Evolutionary conservation across 164 flowering plant genomes (phyloP), one percentile per base, ranked within the genome.

Genomic region (Liriodendron chinense): DNA sequence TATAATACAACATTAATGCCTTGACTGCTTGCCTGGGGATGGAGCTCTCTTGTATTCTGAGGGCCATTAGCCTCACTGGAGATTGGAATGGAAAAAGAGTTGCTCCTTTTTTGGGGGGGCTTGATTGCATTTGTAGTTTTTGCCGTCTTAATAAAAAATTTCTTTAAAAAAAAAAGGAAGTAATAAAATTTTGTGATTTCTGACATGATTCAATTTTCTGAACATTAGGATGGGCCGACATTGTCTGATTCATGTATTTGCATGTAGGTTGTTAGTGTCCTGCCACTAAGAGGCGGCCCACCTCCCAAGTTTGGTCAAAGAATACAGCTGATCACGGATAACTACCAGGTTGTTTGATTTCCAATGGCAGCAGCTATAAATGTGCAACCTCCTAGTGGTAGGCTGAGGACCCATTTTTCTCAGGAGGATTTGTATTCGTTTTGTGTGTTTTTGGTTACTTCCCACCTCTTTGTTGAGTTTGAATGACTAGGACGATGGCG

Each of bases 261-360:
- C 24, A 20, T 77, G 76, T 76, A 82, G 84, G 82, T 82, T 75
- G 56, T 75, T 21, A 66, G 26, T 67, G 57, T 82, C 66, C 63
- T 82, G 74, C 80, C 84, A 9, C 78, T 82, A 48, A 72, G 34
- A 69, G 82, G 82, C 56, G 80, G 78, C 8, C 47, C 79, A 0
- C 66, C 82, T 25, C 84, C 84, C 0, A 82, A 77, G 69, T 82
- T 74, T 75, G 21, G 80, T 10, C 82, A 79, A 25, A 79, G 80
- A 70, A 72, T 75, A 9, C 84, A 82, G 64, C 66, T 82, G 47
- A 34, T 82, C 66, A 79, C 84, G 12, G 84, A 82, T 74, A 79
- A 56, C 73, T 82, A 82, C 76, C 82, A 82, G 70, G 84, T 82
- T 62, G 76, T 82, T 50, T 82, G 78, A 82, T 26, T 63, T 77